phyloP scores from a whole-genome alignment of 495 filamentous ascomycete species.

The Tricharina praecox region DNA sequence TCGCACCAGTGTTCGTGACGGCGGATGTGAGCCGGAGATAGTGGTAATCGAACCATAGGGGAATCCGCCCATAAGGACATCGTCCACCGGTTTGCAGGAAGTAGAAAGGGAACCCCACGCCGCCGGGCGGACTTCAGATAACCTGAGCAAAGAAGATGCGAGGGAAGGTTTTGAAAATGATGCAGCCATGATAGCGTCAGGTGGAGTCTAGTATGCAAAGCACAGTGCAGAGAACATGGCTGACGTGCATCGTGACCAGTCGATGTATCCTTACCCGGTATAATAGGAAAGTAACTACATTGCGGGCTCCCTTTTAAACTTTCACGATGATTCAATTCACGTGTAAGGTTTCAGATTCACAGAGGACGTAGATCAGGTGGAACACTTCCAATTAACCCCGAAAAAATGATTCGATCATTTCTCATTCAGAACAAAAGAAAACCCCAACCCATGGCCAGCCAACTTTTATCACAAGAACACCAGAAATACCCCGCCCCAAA shows the following conservation, averaged over 20 bases:
- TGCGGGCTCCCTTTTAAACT: too few species aligned
- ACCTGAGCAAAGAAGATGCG: not conserved
- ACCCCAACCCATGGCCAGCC: conserved; percentile 19
- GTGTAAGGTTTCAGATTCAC: too few species aligned
- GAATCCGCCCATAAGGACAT: not conserved
- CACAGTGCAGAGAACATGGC: too few species aligned
- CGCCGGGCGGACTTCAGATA: too few species aligned
- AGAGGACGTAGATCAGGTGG: too few species aligned
- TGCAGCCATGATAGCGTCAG: not conserved
- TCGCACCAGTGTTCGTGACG: not conserved
- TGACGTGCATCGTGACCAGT: too few species aligned
- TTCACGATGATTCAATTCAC: too few species aligned
- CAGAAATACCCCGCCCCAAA: conserved; percentile 1
- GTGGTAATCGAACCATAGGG: conserved; percentile 1
- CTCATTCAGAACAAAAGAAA: conserved; percentile 7
- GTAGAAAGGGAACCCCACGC: too few species aligned
- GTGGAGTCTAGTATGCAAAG: too few species aligned
- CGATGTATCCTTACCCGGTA: too few species aligned
- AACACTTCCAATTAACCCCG: too few species aligned
- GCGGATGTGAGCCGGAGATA: not conserved
- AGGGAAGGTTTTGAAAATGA: not conserved
- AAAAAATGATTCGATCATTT: conserved; percentile 9
- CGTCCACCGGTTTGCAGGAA: not conserved
- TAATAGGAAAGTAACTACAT: too few species aligned
- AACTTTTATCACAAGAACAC: conserved; percentile 14